Conservation (phyloP, 2,329 filamentous ascomycete genomes). For the Ophiostoma novo-ulmi region DNA sequence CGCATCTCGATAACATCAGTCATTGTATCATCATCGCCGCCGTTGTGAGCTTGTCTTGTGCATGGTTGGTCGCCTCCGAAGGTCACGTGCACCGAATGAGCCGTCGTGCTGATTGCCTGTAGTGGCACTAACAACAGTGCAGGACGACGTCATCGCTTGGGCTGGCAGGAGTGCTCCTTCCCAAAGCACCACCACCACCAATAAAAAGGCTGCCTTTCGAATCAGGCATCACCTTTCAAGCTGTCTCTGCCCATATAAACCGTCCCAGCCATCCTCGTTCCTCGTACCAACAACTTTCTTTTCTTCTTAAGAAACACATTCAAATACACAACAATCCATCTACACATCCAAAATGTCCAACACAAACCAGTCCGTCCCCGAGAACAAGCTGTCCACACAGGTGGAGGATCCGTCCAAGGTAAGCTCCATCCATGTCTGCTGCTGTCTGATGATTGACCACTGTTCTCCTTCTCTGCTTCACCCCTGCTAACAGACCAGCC, state of each 20-base stretch:
- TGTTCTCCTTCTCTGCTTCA: neutral
- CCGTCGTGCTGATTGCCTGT: neutral
- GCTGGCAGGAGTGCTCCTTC: neutral
- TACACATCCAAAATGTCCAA: slow-evolving; percentile 24
- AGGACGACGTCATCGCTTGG: slow-evolving; percentile 22
- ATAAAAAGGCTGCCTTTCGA: slow-evolving; percentile 17
- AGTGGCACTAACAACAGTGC: slow-evolving; percentile 5
- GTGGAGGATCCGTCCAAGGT: slow-evolving; percentile 31
- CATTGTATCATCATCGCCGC: neutral
- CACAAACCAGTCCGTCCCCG: slow-evolving; percentile 28
- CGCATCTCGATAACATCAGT: neutral
- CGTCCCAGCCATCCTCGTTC: neutral
- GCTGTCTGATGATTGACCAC: neutral
- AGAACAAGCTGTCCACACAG: slow-evolving; percentile 28
- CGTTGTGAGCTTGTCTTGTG: neutral
- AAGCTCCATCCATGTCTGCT: slow-evolving; percentile 9
- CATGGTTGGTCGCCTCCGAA: neutral
- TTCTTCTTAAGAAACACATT: too few relatives aligned
- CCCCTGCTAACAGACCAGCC: slow-evolving; percentile 22
- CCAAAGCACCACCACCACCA: slow-evolving; percentile 7
- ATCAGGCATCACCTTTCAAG: slow-evolving; percentile 18
- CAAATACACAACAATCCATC: neutral
- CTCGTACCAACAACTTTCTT: neutral
- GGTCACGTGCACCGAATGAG: neutral
- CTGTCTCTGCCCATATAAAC: neutral